Conservation (phyloP, 75 land plant species). For the Sequoia sempervirens region DNA sequence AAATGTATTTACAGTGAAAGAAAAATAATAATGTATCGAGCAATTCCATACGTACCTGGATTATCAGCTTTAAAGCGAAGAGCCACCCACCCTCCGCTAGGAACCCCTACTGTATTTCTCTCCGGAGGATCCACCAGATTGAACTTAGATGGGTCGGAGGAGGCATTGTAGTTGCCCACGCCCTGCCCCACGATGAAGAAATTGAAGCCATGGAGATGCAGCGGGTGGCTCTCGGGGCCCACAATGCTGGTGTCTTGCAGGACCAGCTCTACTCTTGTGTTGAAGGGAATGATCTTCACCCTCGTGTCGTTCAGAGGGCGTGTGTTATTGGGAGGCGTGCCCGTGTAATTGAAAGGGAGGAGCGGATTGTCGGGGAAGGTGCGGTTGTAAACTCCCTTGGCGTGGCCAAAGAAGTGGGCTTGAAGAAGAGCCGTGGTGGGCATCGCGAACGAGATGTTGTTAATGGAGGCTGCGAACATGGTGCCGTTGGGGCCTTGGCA, state of each 20-base stretch:
- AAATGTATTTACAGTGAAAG: neutral
- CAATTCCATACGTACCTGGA: constrained; percentile 35
- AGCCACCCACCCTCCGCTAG: too few species aligned
- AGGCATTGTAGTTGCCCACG: constrained; percentile 49
- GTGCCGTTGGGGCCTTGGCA: constrained; percentile 56
- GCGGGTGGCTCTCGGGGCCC: too few species aligned
- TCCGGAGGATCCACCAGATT: constrained; percentile 59
- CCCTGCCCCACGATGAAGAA: constrained; percentile 67
- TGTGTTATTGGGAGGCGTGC: constrained; percentile 17
- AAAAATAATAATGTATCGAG: neutral
- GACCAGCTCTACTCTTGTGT: constrained; percentile 32
- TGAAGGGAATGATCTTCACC: constrained; percentile 60
- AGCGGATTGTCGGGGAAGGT: constrained; percentile 29
- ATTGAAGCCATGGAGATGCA: constrained; percentile 18
- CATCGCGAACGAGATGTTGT: constrained; percentile 54
- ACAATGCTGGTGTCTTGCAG: neutral
- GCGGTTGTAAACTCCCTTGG: constrained; percentile 33
- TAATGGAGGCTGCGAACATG: constrained; percentile 46
- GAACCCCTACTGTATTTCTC: constrained; percentile 55
- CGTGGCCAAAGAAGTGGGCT: constrained; percentile 35
- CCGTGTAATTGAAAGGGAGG: constrained; percentile 47
- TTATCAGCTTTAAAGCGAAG: constrained; percentile 67
- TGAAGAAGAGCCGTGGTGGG: constrained; percentile 55
- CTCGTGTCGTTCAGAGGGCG: constrained; percentile 44
- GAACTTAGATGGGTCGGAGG: constrained; percentile 31